phyloP scores from a whole-genome alignment of 1,284 basidiomycete genomes.

The Austroboletus niveus region DNA sequence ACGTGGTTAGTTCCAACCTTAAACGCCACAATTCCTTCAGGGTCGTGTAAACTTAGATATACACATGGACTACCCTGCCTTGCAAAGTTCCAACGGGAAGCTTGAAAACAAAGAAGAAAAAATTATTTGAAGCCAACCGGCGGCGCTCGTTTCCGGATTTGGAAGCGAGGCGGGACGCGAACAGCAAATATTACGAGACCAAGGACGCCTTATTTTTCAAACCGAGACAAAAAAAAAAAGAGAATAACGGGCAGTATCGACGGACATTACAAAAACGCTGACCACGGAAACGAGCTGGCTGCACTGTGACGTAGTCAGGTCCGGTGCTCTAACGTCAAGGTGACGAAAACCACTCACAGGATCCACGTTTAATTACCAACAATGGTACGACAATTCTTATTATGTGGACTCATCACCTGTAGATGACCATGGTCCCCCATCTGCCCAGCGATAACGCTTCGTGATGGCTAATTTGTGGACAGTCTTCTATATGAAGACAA shows the following conservation, averaged over 20 bases:
- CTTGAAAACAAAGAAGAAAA: too few relatives aligned
- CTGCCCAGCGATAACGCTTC: slow-evolving; percentile 38
- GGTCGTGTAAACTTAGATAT: too few relatives aligned
- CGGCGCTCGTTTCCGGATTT: neutral
- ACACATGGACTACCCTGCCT: too few relatives aligned
- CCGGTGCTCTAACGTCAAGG: slow-evolving; percentile 4
- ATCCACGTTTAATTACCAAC: slow-evolving; percentile 11
- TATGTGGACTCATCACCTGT: slow-evolving; percentile 19
- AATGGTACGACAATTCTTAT: neutral
- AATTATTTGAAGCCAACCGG: neutral
- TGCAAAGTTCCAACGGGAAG: too few relatives aligned
- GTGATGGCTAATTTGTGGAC: slow-evolving; percentile 34
- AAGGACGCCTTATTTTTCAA: neutral
- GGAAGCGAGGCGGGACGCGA: neutral
- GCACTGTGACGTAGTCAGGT: slow-evolving; percentile 17
- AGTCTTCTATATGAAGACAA: slow-evolving; percentile 40
- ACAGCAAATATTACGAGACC: slow-evolving; percentile 15
- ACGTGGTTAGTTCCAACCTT: too few relatives aligned
- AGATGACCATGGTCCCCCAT: slow-evolving; percentile 33
- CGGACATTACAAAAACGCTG: slow-evolving; percentile 25
- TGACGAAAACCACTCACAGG: slow-evolving; percentile 21
- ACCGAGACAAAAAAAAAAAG: too few relatives aligned
- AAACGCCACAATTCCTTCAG: neutral
- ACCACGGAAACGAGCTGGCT: slow-evolving; percentile 12
- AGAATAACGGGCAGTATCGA: neutral